Conservation (phyloP, 805 yeast genomes). For the Ogataea degrootiae region DNA sequence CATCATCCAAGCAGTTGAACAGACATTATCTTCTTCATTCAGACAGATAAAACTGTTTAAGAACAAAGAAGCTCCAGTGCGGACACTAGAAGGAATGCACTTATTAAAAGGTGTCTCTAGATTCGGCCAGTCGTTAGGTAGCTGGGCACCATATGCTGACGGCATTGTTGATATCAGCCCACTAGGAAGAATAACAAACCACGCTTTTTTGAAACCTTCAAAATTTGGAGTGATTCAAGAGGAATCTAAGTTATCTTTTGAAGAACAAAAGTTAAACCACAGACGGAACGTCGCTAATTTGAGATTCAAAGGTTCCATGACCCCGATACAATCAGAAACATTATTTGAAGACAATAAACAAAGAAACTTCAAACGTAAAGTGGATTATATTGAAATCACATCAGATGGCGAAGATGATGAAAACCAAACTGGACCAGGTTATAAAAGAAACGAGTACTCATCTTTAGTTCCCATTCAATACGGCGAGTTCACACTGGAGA, state of each 20-base stretch:
- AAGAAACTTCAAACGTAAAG: conserved; percentile 19
- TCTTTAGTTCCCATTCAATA: conserved; percentile 58
- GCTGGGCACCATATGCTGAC: conserved; percentile 73
- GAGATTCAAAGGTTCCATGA: conserved; percentile 55
- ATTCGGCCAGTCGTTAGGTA: conserved; percentile 57
- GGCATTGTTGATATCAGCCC: conserved; percentile 64
- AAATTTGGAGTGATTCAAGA: conserved; percentile 15
- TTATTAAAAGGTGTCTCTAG: conserved; percentile 59
- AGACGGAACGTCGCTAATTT: conserved; percentile 44
- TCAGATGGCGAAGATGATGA: conserved; percentile 8
- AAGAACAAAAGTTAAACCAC: conserved; percentile 15
- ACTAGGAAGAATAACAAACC: conserved; percentile 40
- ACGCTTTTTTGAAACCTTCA: conserved; percentile 32
- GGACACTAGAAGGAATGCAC: conserved; percentile 51
- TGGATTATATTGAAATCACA: neutral
- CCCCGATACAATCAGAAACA: conserved; percentile 31
- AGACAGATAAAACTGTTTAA: conserved; percentile 37
- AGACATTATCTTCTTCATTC: conserved; percentile 42
- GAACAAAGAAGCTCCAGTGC: conserved; percentile 33
- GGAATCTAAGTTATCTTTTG: conserved; percentile 10
- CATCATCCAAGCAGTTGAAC: conserved; percentile 57
- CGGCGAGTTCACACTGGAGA: conserved; percentile 41
- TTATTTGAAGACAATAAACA: conserved; percentile 36
- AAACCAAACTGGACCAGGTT: conserved; percentile 6
- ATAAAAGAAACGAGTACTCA: conserved; percentile 34